These are phyloP conservation scores for Coemansia sp. DNA, from an alignment of 192 early-diverging fungal genomes.

Conservation along the genomic window DNA sequence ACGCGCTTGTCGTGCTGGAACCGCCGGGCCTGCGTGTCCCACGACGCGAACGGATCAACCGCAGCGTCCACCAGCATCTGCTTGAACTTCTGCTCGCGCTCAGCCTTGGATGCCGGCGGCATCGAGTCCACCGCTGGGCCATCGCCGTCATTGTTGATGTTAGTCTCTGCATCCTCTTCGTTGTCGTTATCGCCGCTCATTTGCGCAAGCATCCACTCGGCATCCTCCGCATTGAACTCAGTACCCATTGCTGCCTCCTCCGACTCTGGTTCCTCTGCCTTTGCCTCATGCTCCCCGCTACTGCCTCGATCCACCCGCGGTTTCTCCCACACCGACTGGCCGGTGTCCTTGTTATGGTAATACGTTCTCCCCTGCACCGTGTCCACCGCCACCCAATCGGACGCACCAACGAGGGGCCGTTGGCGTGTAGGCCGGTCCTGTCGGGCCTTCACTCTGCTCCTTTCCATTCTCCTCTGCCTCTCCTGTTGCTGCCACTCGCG, in stretches of 20 bases:
- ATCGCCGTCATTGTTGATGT: background rate
- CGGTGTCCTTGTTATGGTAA: constrained; percentile 30
- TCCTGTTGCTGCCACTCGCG: constrained; percentile 23
- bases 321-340: constrained; percentile 23
- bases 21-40: constrained; percentile 24
- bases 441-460: constrained; percentile 13
- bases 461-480: background rate
- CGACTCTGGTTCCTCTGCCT: background rate
- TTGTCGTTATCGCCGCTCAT: constrained; percentile 16
- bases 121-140: no score
- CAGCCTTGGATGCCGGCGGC: constrained; percentile 2
- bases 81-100: constrained; percentile 21
- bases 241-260: constrained; percentile 12
- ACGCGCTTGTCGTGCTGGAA: constrained; percentile 21
- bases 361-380: constrained; percentile 39
- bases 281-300: background rate
- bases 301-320: background rate
- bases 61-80: constrained; percentile 27
- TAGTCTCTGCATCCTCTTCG: background rate
- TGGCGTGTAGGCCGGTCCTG: constrained; percentile 24
- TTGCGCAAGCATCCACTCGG: constrained; percentile 54
- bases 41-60: constrained; percentile 37
- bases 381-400: constrained; percentile 25
- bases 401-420: background rate
- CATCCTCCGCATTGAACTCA: constrained; percentile 46